Evolutionary conservation across 805 yeast species (phyloP).

Genomic region (Candida hungchunana): DNA sequence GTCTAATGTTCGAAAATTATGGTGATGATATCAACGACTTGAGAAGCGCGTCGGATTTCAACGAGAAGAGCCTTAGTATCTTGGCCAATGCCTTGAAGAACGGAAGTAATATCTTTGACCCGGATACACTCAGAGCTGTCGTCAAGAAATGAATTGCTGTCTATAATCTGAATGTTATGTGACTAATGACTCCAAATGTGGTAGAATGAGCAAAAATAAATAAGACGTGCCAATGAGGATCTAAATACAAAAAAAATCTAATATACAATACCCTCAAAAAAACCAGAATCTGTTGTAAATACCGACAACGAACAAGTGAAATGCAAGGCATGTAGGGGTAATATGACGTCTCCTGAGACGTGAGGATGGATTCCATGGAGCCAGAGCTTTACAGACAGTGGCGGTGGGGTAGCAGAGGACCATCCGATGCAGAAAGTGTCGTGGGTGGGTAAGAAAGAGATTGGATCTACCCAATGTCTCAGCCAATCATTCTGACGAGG

Average conservation of each 20-base stretch:
- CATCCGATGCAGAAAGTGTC: too few species aligned
- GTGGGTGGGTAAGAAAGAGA: not conserved
- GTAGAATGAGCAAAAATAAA: not conserved
- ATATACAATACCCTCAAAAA: too few species aligned
- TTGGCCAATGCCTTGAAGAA: conserved; percentile 23
- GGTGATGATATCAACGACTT: conserved; percentile 36
- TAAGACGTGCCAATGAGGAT: too few species aligned
- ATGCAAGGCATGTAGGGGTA: too few species aligned
- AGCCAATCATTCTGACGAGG: conserved; percentile 74
- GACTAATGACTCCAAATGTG: not conserved
- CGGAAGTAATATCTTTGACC: conserved; percentile 21
- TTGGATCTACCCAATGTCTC: not conserved
- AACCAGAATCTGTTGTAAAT: too few species aligned
- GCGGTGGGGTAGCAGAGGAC: too few species aligned
- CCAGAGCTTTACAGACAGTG: too few species aligned
- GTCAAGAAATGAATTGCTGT: conserved; percentile 10
- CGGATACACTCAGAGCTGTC: conserved; percentile 21
- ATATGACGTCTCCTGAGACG: too few species aligned
- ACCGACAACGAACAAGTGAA: too few species aligned
- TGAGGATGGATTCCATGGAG: too few species aligned
- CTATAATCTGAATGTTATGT: not conserved
- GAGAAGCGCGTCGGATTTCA: conserved; percentile 62
- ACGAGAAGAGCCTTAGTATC: conserved; percentile 43
- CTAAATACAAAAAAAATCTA: too few species aligned
- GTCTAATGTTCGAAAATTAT: conserved; percentile 51